A percentile compares a stretch with the other conserved stretches of the same genome.
Evolutionary conservation across 208 protist species (phyloP).

Genomic region (Acanthamoeba polyphaga): DNA sequence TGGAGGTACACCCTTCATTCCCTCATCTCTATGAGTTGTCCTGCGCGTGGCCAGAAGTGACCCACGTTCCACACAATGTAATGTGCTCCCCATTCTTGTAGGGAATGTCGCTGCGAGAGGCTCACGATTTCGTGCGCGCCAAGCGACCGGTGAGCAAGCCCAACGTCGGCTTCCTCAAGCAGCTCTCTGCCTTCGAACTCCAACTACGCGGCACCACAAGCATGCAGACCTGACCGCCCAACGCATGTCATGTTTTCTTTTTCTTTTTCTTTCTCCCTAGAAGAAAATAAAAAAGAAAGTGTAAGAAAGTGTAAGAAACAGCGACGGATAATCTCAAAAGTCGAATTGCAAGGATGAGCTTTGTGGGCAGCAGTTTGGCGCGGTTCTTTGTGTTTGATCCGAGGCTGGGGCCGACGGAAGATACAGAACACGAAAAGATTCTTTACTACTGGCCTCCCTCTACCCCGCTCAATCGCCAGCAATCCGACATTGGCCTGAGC

Average conservation of each 20-base stretch:
- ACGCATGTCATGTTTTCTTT: no score
- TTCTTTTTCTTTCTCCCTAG: no score
- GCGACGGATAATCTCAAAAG: no score
- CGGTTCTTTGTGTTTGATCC: conserved; percentile 85
- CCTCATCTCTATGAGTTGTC: neutral
- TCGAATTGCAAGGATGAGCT: neutral
- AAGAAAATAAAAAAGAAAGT: no score
- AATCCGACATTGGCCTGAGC: conserved; percentile 81
- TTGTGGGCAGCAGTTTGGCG: neutral
- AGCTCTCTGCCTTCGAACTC: neutral
- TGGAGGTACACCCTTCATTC: neutral
- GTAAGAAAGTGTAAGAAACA: no score
- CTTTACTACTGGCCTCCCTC: conserved; percentile 83
- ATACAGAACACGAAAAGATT: conserved; percentile 85
- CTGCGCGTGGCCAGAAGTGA: no score
- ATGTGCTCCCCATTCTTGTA: neutral
- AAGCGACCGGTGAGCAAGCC: conserved; percentile 26
- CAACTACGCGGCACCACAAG: neutral
- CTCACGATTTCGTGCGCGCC: conserved; percentile 2
- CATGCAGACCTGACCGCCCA: conserved; percentile 1
- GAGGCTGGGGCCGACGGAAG: conserved; percentile 81
- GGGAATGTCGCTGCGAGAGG: conserved; percentile 17
- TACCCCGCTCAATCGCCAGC: conserved; percentile 77
- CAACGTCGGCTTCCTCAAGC: conserved; percentile 40
- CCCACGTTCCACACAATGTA: no score